Base-by-base conservation (phyloP, 1,284 basidiomycete genomes). In the Melampsora abietis-canadensis region DNA sequence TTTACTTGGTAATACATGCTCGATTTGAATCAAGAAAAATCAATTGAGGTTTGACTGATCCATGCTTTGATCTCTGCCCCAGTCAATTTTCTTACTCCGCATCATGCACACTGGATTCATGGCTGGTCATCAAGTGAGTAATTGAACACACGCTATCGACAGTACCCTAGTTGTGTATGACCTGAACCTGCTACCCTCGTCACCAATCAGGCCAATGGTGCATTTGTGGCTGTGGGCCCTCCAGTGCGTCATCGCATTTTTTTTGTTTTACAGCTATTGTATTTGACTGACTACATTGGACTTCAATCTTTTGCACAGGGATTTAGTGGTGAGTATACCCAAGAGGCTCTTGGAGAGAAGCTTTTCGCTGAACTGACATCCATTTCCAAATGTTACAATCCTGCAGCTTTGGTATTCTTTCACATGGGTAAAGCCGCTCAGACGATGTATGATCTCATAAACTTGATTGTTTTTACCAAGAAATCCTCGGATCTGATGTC, bases 91-190 rank as follows among this genome's bases (percentile, higher is more conserved):
- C 15, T 24, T 69, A 24, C 68, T 69, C 37, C 34, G 68, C 19
- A 40, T 69, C n/a, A 69, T 69, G 68, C 37, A 54, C 12, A 69
- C 68, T 6, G 68, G 59, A 27, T 69, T 62, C 61, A 37, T 69
- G 24, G 68, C 59, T 14, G 68, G 68, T 17, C 68, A 69, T 69
- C 68, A 69, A 59, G 68, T 68, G 21, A 67, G 66, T 37, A 31
- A 40, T 14, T 1, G 31, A 40, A 10, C 2, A 24, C 2, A 21
- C 19, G 48, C 19, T 44, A 21, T 54, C 4, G n/a, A 31, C 8
- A 21, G 19, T 27, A 34, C 30, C 27, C 7, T 14, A 17, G 21
- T 15, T 15, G 15, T 34, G 37, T 54, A 37, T 14, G 5, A 57
- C 12, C 24, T 37, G 14, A 19, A 40, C 10, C 21, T 34, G 3